Conservation (phyloP, 257 asterid genomes). For the Przewalskia tangutica region DNA sequence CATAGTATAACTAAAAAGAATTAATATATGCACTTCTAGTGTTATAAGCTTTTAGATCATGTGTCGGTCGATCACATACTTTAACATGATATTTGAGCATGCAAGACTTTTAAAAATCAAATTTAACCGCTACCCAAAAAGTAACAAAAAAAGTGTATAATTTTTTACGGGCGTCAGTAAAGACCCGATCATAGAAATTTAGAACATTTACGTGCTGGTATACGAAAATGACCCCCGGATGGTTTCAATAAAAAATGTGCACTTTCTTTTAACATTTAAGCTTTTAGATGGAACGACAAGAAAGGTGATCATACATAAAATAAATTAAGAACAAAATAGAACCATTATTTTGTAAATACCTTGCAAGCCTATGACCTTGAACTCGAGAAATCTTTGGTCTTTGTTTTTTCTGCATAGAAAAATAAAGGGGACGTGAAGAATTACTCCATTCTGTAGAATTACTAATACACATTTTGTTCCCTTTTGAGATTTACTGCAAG, state of each 20-base stretch:
- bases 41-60: neutral
- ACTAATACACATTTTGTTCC: conserved; percentile 12
- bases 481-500: neutral
- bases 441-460: neutral
- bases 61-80: neutral
- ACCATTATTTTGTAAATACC: conserved; percentile 4
- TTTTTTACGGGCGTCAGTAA: too few species aligned
- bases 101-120: neutral
- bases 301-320: neutral
- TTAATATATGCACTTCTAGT: neutral
- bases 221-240: too few species aligned
- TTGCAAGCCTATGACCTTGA: conserved; percentile 19
- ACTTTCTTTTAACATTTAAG: neutral
- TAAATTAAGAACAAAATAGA: neutral
- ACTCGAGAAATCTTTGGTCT: conserved; percentile 12
- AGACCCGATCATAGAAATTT: too few species aligned
- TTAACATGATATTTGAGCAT: neutral
- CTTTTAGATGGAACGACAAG: neutral
- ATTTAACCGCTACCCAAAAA: neutral
- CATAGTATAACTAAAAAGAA: too few species aligned
- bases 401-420: conserved; percentile 17
- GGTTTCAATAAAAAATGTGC: neutral
- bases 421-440: conserved; percentile 9
- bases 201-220: too few species aligned
- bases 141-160: too few species aligned